A percentile compares a stretch with the other conserved stretches of the same genome.
phyloP scores from a whole-genome alignment of 2,329 filamentous ascomycete species.

The Stagonosporopsis cucurbitacearum region DNA sequence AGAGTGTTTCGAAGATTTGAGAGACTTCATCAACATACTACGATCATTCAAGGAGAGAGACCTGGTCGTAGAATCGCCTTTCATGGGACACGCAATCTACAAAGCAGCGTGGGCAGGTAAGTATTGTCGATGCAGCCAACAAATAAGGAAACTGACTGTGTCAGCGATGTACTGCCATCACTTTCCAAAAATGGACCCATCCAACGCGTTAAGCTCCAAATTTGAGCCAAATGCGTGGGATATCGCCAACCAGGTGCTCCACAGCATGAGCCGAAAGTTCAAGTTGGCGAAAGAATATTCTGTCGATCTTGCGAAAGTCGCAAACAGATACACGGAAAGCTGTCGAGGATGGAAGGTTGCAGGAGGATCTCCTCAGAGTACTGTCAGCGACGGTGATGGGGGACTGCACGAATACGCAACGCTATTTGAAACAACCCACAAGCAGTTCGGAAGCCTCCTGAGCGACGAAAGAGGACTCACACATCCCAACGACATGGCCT shows the following conservation, averaged over 20 bases:
- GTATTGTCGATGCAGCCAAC: slow-evolving; percentile 4
- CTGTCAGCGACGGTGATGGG: slow-evolving; percentile 27
- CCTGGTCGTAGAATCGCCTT: slow-evolving; percentile 70
- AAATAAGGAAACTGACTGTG: slow-evolving; percentile 3
- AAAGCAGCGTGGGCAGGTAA: slow-evolving; percentile 66
- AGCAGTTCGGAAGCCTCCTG: slow-evolving; percentile 27
- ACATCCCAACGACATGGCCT: slow-evolving; percentile 19
- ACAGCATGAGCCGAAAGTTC: slow-evolving; percentile 25
- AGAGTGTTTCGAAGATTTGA: slow-evolving; percentile 67
- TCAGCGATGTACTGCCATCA: slow-evolving; percentile 67
- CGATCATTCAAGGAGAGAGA: slow-evolving; percentile 66
- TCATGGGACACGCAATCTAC: slow-evolving; percentile 72
- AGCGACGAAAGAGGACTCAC: background rate
- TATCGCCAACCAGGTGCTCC: slow-evolving; percentile 24
- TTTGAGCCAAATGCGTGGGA: slow-evolving; percentile 26
- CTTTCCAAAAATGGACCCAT: slow-evolving; percentile 72
- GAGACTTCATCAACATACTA: slow-evolving; percentile 69
- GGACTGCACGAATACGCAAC: slow-evolving; percentile 28
- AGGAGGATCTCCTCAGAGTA: slow-evolving; percentile 29
- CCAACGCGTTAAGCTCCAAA: slow-evolving; percentile 56
- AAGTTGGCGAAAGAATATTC: slow-evolving; percentile 23
- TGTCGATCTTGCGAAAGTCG: slow-evolving; percentile 15
- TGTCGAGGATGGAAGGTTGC: slow-evolving; percentile 20
- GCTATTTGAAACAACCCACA: slow-evolving; percentile 29
- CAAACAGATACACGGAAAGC: slow-evolving; percentile 20